Evolutionary conservation across 2,329 filamentous ascomycete species (phyloP).

Genomic region (Ophiocordyceps camponoti-saundersi): DNA sequence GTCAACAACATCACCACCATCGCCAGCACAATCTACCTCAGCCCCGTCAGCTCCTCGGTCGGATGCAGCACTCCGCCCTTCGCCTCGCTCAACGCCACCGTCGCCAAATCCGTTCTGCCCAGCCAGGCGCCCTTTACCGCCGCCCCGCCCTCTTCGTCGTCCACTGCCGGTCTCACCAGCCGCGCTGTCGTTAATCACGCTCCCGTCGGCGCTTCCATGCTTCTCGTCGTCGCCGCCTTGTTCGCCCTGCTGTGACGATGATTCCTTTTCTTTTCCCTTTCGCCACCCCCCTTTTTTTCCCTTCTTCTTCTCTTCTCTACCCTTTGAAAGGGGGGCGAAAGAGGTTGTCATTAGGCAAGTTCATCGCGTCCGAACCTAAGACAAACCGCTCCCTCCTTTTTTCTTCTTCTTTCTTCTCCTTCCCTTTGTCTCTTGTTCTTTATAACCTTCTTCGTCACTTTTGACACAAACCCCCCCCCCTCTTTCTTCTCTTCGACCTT

Average conservation of each 20-base stretch:
- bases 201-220: not conserved
- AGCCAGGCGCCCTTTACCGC: conserved; percentile 9
- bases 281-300: not conserved
- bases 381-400: not conserved
- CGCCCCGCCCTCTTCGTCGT: conserved; percentile 11
- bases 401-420: not conserved
- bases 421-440: not conserved
- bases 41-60: conserved; percentile 9
- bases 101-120: not conserved
- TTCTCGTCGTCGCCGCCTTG: not conserved
- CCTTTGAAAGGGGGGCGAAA: not conserved
- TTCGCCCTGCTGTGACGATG: not conserved
- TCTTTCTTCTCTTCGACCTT: not conserved
- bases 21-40: conserved; percentile 8
- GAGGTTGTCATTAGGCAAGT: too few species aligned
- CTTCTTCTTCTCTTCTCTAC: not conserved
- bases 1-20: conserved; percentile 2
- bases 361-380: too few species aligned
- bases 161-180: not conserved
- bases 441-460: too few species aligned
- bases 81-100: conserved; percentile 9
- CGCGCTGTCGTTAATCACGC: not conserved
- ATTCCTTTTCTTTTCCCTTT: not conserved
- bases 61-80: conserved; percentile 13
- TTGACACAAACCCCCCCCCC: too few species aligned